phyloP scores from a whole-genome alignment of 352 stramenopile genomes.

The Pythium aphanidermatum region DNA sequence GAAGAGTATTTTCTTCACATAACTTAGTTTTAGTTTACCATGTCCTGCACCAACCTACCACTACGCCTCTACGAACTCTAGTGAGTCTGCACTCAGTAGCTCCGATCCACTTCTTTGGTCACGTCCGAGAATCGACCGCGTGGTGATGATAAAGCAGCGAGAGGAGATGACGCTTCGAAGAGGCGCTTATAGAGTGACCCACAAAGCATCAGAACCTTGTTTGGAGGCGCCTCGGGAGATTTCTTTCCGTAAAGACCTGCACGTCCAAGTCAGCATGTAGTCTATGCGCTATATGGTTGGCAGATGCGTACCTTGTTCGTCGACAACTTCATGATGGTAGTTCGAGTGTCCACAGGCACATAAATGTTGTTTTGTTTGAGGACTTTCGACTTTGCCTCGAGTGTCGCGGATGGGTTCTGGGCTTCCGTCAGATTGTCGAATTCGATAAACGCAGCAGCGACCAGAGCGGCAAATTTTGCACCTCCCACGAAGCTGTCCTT shows the following conservation, averaged over 20 bases:
- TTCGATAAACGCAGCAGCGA: slow-evolving; percentile 65
- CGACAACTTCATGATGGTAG: slow-evolving; percentile 67
- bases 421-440: slow-evolving; percentile 26
- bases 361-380: slow-evolving; percentile 24
- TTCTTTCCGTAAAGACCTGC: slow-evolving; percentile 70
- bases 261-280: neutral
- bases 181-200: slow-evolving; percentile 67
- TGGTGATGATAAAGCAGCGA: slow-evolving; percentile 42
- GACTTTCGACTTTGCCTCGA: slow-evolving; percentile 18
- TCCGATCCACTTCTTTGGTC: slow-evolving; percentile 18
- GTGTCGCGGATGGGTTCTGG: slow-evolving; percentile 9
- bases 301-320: slow-evolving; percentile 66
- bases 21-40: slow-evolving; percentile 1
- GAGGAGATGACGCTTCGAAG: slow-evolving; percentile 49
- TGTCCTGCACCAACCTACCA: no score
- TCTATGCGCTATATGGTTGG: neutral
- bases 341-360: slow-evolving; percentile 74
- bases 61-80: no score
- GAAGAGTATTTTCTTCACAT: neutral
- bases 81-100: neutral
- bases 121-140: slow-evolving; percentile 45
- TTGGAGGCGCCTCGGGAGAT: slow-evolving; percentile 40
- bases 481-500: slow-evolving; percentile 55
- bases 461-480: slow-evolving; percentile 69
- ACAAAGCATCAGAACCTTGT: slow-evolving; percentile 73